Evolutionary conservation across 805 yeast genomes (phyloP).

Genomic region (Saccharomycopsis sp.): DNA sequence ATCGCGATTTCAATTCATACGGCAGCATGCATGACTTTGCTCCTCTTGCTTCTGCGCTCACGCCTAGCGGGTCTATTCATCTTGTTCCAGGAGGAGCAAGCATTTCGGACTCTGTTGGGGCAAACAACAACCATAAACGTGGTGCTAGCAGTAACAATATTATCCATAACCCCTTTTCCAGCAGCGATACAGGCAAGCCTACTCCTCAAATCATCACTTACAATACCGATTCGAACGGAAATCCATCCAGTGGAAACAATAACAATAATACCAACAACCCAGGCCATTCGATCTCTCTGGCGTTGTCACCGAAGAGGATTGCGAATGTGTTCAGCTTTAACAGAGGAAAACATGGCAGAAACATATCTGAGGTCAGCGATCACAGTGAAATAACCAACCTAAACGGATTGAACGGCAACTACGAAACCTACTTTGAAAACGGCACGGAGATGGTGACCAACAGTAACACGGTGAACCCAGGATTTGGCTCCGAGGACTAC

Average conservation of each 20-base stretch:
- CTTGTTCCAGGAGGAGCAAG: background rate
- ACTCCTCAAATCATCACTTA: background rate
- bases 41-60: background rate
- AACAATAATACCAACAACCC: too few relatives aligned
- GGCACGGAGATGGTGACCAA: slow-evolving; percentile 16
- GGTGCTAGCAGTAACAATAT: background rate
- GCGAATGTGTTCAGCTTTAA: slow-evolving; percentile 9
- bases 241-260: background rate
- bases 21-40: background rate
- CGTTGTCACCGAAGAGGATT: slow-evolving; percentile 17
- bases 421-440: slow-evolving; percentile 2
- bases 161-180: background rate
- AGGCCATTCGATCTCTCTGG: slow-evolving; percentile 10
- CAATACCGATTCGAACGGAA: background rate
- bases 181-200: background rate
- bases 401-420: background rate
- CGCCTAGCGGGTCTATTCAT: background rate
- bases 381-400: background rate
- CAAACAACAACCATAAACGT: background rate
- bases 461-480: background rate
- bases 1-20: background rate
- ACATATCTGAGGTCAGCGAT: background rate
- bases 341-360: slow-evolving; percentile 2
- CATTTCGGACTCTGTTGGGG: background rate
- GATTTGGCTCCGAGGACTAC: background rate